phyloP scores from a whole-genome alignment of 768 basidiomycete species.

The Xerocomus potaroensis region DNA sequence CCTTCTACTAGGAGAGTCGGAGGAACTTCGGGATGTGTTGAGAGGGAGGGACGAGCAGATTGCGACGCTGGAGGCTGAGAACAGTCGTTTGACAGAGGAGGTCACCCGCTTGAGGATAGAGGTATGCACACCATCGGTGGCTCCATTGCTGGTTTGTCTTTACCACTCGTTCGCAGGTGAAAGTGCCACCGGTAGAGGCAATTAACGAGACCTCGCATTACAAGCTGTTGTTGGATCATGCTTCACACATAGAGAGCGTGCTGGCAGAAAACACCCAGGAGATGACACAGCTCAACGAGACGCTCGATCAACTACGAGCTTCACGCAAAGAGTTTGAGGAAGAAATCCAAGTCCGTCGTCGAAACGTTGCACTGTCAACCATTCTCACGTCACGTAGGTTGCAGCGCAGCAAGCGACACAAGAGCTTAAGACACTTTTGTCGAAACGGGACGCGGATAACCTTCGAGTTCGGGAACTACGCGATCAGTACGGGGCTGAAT shows the following conservation, averaged over 20 bases:
- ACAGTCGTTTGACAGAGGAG: slow-evolving; percentile 41
- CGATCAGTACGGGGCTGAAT: slow-evolving; percentile 60
- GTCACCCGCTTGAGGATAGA: slow-evolving; percentile 42
- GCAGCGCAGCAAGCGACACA: slow-evolving; percentile 49
- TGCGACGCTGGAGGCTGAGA: slow-evolving; percentile 44
- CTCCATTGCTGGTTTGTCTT: background rate
- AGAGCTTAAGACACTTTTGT: slow-evolving; percentile 57
- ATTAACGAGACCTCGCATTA: slow-evolving; percentile 51
- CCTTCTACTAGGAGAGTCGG: slow-evolving; percentile 37
- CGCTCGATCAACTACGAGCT: slow-evolving; percentile 37
- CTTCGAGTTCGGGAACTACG: slow-evolving; percentile 67
- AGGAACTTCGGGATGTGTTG: slow-evolving; percentile 32
- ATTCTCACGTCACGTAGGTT: slow-evolving; percentile 27
- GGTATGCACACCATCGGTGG: slow-evolving; percentile 28
- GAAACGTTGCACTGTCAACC: slow-evolving; percentile 7
- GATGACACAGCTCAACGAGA: slow-evolving; percentile 39
- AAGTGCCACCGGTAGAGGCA: slow-evolving; percentile 39
- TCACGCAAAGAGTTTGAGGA: slow-evolving; percentile 48
- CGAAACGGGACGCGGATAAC: slow-evolving; percentile 64
- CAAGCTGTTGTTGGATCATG: slow-evolving; percentile 51
- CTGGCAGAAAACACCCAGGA: slow-evolving; percentile 38
- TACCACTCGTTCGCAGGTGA: slow-evolving; percentile 31
- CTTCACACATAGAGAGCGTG: slow-evolving; percentile 43
- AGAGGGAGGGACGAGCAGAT: slow-evolving; percentile 40
- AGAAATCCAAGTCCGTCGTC: slow-evolving; percentile 37